These are phyloP conservation scores for Phycomyces nitens DNA, from an alignment of 192 early-diverging fungal genomes.

Conservation along the genomic window DNA sequence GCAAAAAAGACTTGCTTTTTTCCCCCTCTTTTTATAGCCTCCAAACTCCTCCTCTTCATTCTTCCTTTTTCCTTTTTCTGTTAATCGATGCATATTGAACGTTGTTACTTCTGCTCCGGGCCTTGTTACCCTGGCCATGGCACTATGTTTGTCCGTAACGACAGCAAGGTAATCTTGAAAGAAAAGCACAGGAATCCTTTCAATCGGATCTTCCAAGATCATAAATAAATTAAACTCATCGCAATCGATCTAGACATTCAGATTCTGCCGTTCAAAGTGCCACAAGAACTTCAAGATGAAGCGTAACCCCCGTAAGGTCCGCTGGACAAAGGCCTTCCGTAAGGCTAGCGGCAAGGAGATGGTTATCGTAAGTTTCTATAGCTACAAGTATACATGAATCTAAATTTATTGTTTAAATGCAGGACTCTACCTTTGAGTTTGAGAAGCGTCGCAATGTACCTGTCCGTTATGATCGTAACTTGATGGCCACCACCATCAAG, in stretches of 20 bases:
- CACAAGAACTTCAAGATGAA: constrained; percentile 99
- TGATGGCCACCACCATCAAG: constrained; percentile 96
- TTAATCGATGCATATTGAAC: constrained; percentile 85
- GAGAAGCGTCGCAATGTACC: constrained; percentile 98
- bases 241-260: constrained; percentile 65
- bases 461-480: constrained; percentile 94
- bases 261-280: constrained; percentile 98
- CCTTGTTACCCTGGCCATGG: constrained; percentile 98
- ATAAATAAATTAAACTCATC: not conserved
- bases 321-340: constrained; percentile 99
- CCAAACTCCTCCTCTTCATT: not conserved
- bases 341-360: constrained; percentile 99
- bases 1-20: too few species aligned
- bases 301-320: constrained; percentile 98
- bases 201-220: constrained; percentile 2
- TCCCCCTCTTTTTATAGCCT: not conserved
- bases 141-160: constrained; percentile 98
- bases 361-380: constrained; percentile 74
- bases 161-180: constrained; percentile 78
- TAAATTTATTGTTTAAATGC: too few species aligned
- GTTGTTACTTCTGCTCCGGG: constrained; percentile 98
- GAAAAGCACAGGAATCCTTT: too few species aligned
- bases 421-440: constrained; percentile 96
- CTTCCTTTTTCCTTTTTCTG: constrained; percentile 1
- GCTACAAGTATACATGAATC: too few species aligned